Base-by-base conservation (phyloP, 352 stramenopile species). In the Phytopythium helicoides region DNA sequence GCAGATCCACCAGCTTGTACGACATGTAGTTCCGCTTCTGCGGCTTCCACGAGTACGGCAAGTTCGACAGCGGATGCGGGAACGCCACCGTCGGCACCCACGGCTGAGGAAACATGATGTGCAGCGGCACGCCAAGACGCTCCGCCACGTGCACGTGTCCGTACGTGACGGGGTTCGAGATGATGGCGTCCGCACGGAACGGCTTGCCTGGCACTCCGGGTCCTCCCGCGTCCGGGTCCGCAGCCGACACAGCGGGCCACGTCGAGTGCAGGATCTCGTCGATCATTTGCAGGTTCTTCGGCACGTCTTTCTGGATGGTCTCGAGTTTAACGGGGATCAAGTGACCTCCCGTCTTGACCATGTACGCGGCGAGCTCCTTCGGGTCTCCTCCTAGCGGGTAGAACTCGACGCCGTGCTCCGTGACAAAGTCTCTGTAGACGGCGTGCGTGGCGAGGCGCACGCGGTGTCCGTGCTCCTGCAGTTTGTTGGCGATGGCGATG, bases 71-170 rank as follows among this genome's bases (percentile, higher is more conserved):
- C 1, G 90, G 92, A 53, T 97, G 90, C 6, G 89, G 88, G 70
- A 96, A 97, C 9, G 64, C 72, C 47, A 74, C 69, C 0, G 91
- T 97, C 1, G 86, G 86, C 2, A 72, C 72, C 83, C 87, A 97
- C 6, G 88, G 91, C 52, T 97, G 83, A 1, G 86, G 85, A 50
- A 96, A 97, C 86, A 97, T 96, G 40, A 97, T 95, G 69, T 97
- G 92, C 35, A 97, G 66, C n/a, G 92, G 91, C 10, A 97, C 83
- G 0, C 81, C 88, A 18, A 97, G 74, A n/a, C 86, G 84, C 69
- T 98, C 91, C 6, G 89, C 90, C 3, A 97, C 89, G 57, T 97
- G 89, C 31, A 97, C 74, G 62, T 97, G 91, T 11, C 86, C 91
- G 39, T 96, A 95, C 42, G 75, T 86, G 1, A 95, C 86, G 0